phyloP scores from a whole-genome alignment of 176 grass and related monocot genomes.

The Paspalum vaginatum region DNA sequence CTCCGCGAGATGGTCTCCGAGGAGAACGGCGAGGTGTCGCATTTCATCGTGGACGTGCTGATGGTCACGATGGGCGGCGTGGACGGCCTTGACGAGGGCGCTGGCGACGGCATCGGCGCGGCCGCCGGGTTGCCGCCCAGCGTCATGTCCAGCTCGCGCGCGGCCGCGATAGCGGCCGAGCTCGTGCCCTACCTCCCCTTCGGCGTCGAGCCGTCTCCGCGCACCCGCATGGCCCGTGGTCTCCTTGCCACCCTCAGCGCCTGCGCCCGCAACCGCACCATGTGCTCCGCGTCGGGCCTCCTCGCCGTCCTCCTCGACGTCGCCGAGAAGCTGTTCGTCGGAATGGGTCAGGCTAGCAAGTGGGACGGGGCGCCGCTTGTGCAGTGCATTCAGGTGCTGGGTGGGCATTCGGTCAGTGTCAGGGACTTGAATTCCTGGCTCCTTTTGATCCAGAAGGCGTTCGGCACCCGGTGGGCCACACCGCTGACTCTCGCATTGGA shows the following conservation, averaged over 20 bases:
- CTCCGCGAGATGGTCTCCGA: slow-evolving; percentile 72
- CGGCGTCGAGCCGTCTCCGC: slow-evolving; percentile 83
- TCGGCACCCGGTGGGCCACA: slow-evolving; percentile 68
- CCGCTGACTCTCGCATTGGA: slow-evolving; percentile 72
- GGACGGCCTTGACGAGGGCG: slow-evolving; percentile 76
- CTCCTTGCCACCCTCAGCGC: slow-evolving; percentile 75
- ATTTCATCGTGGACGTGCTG: slow-evolving; percentile 90
- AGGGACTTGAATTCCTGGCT: slow-evolving; percentile 88
- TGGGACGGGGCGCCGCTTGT: slow-evolving; percentile 76
- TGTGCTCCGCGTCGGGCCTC: slow-evolving; percentile 85
- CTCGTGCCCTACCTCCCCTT: slow-evolving; percentile 78
- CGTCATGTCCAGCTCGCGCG: slow-evolving; percentile 89
- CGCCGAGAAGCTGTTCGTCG: slow-evolving; percentile 74
- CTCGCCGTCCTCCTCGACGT: slow-evolving; percentile 57
- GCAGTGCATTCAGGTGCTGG: slow-evolving; percentile 76
- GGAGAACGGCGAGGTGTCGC: slow-evolving; percentile 58
- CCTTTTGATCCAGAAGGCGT: slow-evolving; percentile 63
- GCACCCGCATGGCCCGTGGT: slow-evolving; percentile 75
- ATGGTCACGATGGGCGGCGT: slow-evolving; percentile 89
- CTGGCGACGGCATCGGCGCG: slow-evolving; percentile 8
- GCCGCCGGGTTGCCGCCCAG: slow-evolving; percentile 48
- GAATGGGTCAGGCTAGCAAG: slow-evolving; percentile 50
- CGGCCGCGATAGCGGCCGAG: slow-evolving; percentile 75
- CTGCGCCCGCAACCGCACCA: slow-evolving; percentile 89
- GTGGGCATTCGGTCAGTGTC: slow-evolving; percentile 71